Evolutionary conservation across 2,329 filamentous ascomycete genomes (phyloP).

Genomic region (Acephala macrosclerotiorum): DNA sequence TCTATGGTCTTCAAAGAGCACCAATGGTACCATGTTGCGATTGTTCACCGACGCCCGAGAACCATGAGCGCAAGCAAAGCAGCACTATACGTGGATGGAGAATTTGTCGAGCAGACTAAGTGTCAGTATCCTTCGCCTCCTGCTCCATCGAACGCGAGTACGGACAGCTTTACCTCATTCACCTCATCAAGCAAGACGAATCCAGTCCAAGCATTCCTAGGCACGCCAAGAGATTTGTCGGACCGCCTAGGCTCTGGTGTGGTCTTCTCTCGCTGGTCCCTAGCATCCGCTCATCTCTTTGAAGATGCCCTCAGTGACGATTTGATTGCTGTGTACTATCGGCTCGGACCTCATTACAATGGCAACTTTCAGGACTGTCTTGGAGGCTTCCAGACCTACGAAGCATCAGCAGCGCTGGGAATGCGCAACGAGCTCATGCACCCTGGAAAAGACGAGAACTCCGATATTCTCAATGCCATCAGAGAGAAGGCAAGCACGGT

Average conservation of each 20-base stretch:
- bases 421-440: conserved; percentile 91
- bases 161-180: conserved; percentile 75
- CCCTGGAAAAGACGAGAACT: conserved; percentile 87
- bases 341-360: conserved; percentile 88
- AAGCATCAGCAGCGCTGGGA: conserved; percentile 88
- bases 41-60: conserved; percentile 84
- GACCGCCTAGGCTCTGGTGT: conserved; percentile 75
- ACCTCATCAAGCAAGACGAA: conserved; percentile 65
- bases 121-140: conserved; percentile 86
- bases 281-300: conserved; percentile 89
- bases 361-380: conserved; percentile 98
- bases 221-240: conserved; percentile 89
- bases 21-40: conserved; percentile 90
- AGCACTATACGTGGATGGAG: conserved; percentile 88
- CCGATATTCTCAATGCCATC: conserved; percentile 90
- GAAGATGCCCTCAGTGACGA: conserved; percentile 90
- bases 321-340: conserved; percentile 87
- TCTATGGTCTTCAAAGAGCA: conserved; percentile 77
- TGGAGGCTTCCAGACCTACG: conserved; percentile 95
- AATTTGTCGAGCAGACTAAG: conserved; percentile 91
- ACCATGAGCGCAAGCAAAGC: conserved; percentile 81
- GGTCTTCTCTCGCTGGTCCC: conserved; percentile 82
- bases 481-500: conserved; percentile 83
- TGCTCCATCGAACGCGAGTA: conserved; percentile 65
- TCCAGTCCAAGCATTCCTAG: conserved; percentile 89